These are phyloP conservation scores for Lepidium sativum DNA, from an alignment of 345 rosid genomes.

Conservation along the genomic window DNA sequence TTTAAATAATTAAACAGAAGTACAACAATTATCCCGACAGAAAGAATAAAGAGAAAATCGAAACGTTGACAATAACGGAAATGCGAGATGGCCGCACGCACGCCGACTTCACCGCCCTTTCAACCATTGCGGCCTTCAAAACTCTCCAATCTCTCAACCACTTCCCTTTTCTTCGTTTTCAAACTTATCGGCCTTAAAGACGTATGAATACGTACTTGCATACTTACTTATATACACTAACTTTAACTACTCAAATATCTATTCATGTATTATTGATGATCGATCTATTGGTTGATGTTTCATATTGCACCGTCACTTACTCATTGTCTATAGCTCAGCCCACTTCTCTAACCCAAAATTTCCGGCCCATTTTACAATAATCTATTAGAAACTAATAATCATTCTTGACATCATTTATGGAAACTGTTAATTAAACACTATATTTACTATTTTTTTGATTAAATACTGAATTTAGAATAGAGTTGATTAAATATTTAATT, in stretches of 20 bases:
- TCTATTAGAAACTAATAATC: too few relatives aligned
- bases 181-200: slow-evolving; percentile 23
- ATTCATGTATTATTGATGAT: too few relatives aligned
- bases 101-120: slow-evolving; percentile 22
- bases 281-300: not conserved
- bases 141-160: slow-evolving; percentile 10
- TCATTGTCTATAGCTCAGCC: not conserved
- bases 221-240: not conserved
- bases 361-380: not conserved
- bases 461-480: too few relatives aligned
- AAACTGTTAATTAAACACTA: too few relatives aligned
- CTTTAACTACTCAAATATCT: too few relatives aligned
- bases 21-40: not conserved
- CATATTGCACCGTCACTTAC: not conserved
- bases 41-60: not conserved
- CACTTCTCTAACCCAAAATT: not conserved
- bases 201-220: not conserved
- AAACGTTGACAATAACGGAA: slow-evolving; percentile 15
- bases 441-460: too few relatives aligned
- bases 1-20: not conserved
- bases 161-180: slow-evolving; percentile 3
- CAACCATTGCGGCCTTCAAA: slow-evolving; percentile 32
- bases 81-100: slow-evolving; percentile 12
- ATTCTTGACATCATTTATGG: too few relatives aligned
- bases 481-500: too few relatives aligned